phyloP scores from a whole-genome alignment of 192 early-diverging fungal genomes.

The Spinellus fusiger region DNA sequence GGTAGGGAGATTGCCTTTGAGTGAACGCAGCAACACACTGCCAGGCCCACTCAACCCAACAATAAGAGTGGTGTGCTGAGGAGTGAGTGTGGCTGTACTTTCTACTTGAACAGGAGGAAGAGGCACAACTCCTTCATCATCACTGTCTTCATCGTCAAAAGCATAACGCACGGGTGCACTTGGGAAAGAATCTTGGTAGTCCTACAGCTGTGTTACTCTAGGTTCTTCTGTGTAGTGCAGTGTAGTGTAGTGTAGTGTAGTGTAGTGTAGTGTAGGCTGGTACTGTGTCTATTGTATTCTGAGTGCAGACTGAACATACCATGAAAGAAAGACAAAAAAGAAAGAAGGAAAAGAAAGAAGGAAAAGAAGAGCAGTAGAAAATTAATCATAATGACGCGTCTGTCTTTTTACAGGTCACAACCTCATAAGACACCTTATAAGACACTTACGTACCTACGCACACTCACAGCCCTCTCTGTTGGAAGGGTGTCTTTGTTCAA shows the following conservation, averaged over 20 bases:
- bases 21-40: conserved; percentile 3
- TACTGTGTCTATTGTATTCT: background rate
- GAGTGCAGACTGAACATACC: background rate
- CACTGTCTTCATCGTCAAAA: conserved; percentile 15
- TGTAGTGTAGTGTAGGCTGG: background rate
- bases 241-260: background rate
- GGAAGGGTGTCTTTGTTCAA: no score
- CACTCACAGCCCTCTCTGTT: no score
- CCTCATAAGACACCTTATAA: no score
- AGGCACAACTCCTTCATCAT: conserved; percentile 4
- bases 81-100: background rate
- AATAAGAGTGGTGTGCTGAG: background rate
- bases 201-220: background rate
- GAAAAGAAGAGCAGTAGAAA: background rate
- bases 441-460: no score
- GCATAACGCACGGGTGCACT: conserved; percentile 26
- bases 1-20: background rate
- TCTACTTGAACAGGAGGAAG: background rate
- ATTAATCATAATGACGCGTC: background rate
- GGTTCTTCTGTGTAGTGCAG: background rate
- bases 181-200: conserved; percentile 22
- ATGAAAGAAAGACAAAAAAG: background rate
- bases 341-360: background rate
- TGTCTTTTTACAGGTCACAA: background rate
- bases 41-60: conserved; percentile 18